Base-by-base conservation (phyloP, 768 basidiomycete species). In the Serpula lacrymans region DNA sequence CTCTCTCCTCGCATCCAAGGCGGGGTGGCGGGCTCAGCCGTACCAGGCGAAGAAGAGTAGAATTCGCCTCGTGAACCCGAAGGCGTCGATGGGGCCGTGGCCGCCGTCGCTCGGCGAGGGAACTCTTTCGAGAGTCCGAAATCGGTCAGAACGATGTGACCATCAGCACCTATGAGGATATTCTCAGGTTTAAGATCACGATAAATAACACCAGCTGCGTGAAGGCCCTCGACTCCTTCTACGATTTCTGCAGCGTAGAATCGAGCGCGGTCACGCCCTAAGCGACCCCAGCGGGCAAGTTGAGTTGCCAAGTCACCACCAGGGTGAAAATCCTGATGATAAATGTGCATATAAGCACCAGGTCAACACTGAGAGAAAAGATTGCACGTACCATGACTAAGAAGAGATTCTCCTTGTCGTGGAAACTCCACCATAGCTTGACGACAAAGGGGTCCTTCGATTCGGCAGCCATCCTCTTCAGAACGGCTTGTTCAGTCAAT, bases 171-270 rank as follows among this genome's bases (percentile, higher is more conserved):
- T 51, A 99, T 94, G 41, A 99, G 81, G 52, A 98, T 89, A 64
- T 93, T 93, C 67, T 97, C 94, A 1, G 94, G 94, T 58, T 97
- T 97, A 48, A 97, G 81, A 60, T 97, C 94, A 35, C 96, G 87
- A 64, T 97, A 95, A 65, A 99, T 93, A 57, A 99, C 92, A 27
- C 95, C 95, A 4, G 87, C 84, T 11, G 82, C 80, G 55, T 98
- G 95, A 28, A 99, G 73, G 27, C 93, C 92, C 65, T 96, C 93
- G 24, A 95, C 82, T 34, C 95, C 96, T 55, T 97, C 93, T 8
- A 93, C 90, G 42, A 99, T 95, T 62, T 99, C 96, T 14, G 91
- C 90, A 22, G 93, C 90, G 56, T 98, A 99, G 69, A 99, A 99
- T 14, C 96, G 77, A 17, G 95, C 92, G 24, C 96, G 81, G 54